Evolutionary conservation across 148 eudicot genomes (phyloP).

Genomic region (Beta vulgaris): DNA sequence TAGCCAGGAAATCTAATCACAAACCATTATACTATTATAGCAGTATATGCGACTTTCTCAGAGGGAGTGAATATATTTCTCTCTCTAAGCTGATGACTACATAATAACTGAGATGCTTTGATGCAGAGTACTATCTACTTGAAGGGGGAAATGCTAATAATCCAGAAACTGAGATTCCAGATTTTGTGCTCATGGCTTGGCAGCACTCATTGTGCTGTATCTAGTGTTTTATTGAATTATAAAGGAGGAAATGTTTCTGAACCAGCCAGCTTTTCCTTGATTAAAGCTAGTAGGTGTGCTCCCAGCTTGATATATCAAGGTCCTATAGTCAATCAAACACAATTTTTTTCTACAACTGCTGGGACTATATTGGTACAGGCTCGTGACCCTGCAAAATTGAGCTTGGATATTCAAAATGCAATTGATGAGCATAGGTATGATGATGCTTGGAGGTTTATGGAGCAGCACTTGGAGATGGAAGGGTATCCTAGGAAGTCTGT

Average conservation of each 20-base stretch:
- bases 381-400: constrained; percentile 67
- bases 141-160: constrained; percentile 32
- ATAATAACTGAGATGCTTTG: background rate
- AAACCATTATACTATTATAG: background rate
- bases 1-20: background rate
- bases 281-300: background rate
- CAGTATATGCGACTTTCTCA: too few species aligned
- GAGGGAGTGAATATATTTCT: too few species aligned
- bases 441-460: constrained; percentile 72
- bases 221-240: constrained; percentile 5
- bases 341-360: constrained; percentile 41
- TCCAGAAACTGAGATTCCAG: constrained; percentile 29
- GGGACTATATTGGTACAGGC: constrained; percentile 77
- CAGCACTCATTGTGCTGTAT: constrained; percentile 6
- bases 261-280: constrained; percentile 9
- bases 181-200: constrained; percentile 27
- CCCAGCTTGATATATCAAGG: background rate
- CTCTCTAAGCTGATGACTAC: background rate
- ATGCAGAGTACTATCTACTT: background rate
- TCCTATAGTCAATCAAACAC: constrained; percentile 12
- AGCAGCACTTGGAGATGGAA: constrained; percentile 77
- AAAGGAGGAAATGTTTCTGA: constrained; percentile 15
- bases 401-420: constrained; percentile 59
- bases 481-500: constrained; percentile 86
- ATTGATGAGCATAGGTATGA: constrained; percentile 50